These are phyloP conservation scores for Cyberlindnera veronae DNA, from an alignment of 805 yeast genomes.

Conservation along the genomic window DNA sequence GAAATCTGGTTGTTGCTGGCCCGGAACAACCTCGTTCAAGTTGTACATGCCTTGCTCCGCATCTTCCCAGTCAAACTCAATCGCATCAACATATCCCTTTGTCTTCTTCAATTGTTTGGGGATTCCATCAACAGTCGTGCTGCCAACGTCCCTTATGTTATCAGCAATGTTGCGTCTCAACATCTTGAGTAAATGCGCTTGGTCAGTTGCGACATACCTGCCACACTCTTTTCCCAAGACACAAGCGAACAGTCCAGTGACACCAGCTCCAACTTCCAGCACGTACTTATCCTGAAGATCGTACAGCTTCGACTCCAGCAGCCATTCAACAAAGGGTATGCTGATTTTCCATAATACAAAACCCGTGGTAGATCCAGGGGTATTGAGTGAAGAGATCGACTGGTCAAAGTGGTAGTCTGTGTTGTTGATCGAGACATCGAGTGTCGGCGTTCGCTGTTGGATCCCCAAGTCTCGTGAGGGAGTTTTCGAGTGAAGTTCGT, in stretches of 20 bases:
- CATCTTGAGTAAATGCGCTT: conserved; percentile 48
- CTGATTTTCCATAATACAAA: conserved; percentile 60
- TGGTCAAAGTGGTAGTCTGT: conserved; percentile 29
- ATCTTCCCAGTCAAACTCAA: conserved; percentile 63
- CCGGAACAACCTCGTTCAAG: conserved; percentile 17
- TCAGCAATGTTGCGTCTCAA: conserved; percentile 41
- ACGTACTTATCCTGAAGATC: conserved; percentile 28
- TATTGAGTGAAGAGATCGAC: conserved; percentile 30
- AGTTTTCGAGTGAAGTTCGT: conserved; percentile 16
- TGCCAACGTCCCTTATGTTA: conserved; percentile 32
- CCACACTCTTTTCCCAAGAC: conserved; percentile 33
- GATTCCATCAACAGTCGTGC: conserved; percentile 22
- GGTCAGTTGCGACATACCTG: conserved; percentile 56
- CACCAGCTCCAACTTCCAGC: conserved; percentile 63
- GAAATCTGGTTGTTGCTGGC: conserved; percentile 35
- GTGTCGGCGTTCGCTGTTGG: conserved; percentile 22
- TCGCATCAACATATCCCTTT: conserved; percentile 35
- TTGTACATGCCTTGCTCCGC: conserved; percentile 33
- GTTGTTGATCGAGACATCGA: conserved; percentile 20
- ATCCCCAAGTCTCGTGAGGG: conserved; percentile 24
- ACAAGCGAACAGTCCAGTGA: conserved; percentile 48
- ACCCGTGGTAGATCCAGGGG: conserved; percentile 50
- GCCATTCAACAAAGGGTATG: conserved; percentile 50
- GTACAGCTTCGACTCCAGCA: conserved; percentile 25
- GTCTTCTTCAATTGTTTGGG: conserved; percentile 2